These are phyloP conservation scores for Lactarius tabidus DNA, from an alignment of 768 basidiomycete genomes.

Conservation along the genomic window DNA sequence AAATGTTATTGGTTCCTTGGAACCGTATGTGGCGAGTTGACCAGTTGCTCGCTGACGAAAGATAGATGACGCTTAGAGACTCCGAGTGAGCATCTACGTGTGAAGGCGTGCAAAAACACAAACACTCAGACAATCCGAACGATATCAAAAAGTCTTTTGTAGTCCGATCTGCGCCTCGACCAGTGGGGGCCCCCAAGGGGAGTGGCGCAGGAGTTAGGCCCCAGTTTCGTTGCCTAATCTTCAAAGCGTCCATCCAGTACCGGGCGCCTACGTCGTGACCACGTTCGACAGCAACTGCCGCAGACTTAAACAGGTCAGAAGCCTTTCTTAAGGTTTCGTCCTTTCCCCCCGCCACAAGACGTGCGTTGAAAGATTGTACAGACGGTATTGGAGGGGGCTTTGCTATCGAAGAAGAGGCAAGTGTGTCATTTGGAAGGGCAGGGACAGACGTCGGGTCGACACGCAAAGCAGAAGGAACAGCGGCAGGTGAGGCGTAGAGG, in stretches of 20 bases:
- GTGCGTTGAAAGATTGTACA: constrained; percentile 67
- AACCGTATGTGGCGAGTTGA: constrained; percentile 51
- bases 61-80: constrained; percentile 50
- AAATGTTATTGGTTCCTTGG: constrained; percentile 20
- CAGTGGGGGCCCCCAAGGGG: constrained; percentile 61
- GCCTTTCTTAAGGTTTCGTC: constrained; percentile 77
- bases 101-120: constrained; percentile 31
- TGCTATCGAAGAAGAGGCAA: constrained; percentile 61
- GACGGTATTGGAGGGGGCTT: constrained; percentile 52
- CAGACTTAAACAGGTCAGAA: constrained; percentile 62
- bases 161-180: constrained; percentile 76
- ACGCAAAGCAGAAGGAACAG: not conserved
- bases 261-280: constrained; percentile 57
- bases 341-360: constrained; percentile 71
- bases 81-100: constrained; percentile 15
- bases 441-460: constrained; percentile 11
- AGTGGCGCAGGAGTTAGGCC: constrained; percentile 74
- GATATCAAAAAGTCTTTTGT: constrained; percentile 78
- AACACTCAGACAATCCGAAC: constrained; percentile 80
- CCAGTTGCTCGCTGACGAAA: constrained; percentile 72
- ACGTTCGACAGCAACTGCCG: constrained; percentile 65
- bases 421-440: constrained; percentile 25
- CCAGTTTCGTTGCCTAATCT: constrained; percentile 75
- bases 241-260: constrained; percentile 82
- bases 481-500: constrained; percentile 43